A percentile compares a stretch with the other conserved stretches of the same genome.
phyloP scores from a whole-genome alignment of 192 early-diverging fungal species.

The Umbelopsis ramanniana region DNA sequence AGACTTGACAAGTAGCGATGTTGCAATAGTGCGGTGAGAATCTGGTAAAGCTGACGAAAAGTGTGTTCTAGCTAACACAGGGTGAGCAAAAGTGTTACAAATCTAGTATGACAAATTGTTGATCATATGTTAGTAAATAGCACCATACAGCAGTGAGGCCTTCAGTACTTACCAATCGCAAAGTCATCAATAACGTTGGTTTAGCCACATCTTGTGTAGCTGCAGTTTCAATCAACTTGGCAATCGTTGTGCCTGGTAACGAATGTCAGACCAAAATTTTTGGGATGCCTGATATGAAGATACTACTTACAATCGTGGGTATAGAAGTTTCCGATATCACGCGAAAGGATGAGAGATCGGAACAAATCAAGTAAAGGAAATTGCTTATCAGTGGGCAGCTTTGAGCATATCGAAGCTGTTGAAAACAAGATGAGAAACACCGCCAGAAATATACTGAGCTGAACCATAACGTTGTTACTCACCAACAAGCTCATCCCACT shows the following conservation, averaged over 20 bases:
- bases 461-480: neutral
- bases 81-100: conserved; percentile 62
- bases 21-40: conserved; percentile 55
- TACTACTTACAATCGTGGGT: conserved; percentile 43
- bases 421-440: neutral
- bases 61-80: conserved; percentile 33
- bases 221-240: conserved; percentile 16
- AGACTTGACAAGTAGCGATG: conserved; percentile 63
- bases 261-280: neutral
- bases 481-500: conserved; percentile 28
- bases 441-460: neutral
- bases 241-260: conserved; percentile 18
- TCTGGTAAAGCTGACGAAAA: conserved; percentile 43
- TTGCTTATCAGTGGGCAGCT: conserved; percentile 48
- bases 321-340: conserved; percentile 48
- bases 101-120: neutral
- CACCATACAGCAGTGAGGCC: neutral
- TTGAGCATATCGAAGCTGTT: neutral
- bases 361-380: conserved; percentile 73
- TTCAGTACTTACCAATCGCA: conserved; percentile 52
- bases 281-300: neutral
- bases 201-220: conserved; percentile 44
- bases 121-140: conserved; percentile 9
- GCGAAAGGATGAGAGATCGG: conserved; percentile 57
- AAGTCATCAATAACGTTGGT: conserved; percentile 57